These are phyloP conservation scores for Fusarium marasasianum DNA, from an alignment of 2,329 filamentous ascomycete genomes.

Conservation along the genomic window DNA sequence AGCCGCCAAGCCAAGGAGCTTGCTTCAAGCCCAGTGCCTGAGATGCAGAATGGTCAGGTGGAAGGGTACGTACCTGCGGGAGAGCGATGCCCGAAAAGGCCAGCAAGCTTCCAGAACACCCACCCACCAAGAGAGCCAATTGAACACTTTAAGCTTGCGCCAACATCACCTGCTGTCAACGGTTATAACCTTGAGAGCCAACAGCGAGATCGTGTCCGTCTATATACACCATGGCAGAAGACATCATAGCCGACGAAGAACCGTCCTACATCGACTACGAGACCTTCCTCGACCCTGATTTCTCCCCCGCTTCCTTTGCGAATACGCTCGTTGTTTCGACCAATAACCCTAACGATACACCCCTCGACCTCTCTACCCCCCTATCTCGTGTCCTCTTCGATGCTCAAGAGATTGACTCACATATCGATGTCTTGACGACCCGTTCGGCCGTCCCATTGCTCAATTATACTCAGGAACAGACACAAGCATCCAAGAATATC, in stretches of 20 bases:
- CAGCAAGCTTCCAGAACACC: constrained; percentile 43
- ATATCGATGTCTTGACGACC: constrained; percentile 90
- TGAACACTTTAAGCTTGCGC: constrained; percentile 9
- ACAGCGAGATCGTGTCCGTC: background rate
- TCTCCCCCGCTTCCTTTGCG: constrained; percentile 84
- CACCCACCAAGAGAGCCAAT: constrained; percentile 13
- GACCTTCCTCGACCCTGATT: constrained; percentile 83
- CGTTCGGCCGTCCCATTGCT: constrained; percentile 84
- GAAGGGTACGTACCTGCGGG: constrained; percentile 34
- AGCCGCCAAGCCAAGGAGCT: constrained; percentile 23
- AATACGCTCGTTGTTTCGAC: constrained; percentile 89
- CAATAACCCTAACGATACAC: constrained; percentile 90
- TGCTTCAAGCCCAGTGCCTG: background rate
- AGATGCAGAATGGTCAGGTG: background rate
- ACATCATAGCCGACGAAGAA: constrained; percentile 55
- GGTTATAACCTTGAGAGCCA: background rate
- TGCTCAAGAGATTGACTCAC: constrained; percentile 94
- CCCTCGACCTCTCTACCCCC: constrained; percentile 92
- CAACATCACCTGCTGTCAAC: constrained; percentile 12
- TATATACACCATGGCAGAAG: constrained; percentile 14
- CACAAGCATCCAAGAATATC: constrained; percentile 75
- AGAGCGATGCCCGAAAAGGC: constrained; percentile 41
- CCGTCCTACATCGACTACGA: constrained; percentile 97
- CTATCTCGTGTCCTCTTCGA: constrained; percentile 95
- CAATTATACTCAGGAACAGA: constrained; percentile 78